Conservation (phyloP, 352 stramenopile genomes). For the Blastocystis sp. region DNA sequence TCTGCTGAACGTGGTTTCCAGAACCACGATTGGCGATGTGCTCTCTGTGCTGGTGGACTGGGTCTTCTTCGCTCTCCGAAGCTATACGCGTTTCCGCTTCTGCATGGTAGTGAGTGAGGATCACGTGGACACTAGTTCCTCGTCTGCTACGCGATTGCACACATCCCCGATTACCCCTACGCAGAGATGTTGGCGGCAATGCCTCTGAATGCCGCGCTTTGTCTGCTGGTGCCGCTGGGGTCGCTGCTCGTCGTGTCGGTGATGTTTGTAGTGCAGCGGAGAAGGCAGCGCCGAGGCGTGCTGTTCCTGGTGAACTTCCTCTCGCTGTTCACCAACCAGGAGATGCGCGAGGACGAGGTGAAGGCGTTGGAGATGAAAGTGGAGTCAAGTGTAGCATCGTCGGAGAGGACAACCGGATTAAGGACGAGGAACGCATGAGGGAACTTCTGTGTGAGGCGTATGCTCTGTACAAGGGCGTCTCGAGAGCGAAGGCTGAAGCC, state of each 20-base stretch:
- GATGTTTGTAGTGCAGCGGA: background rate
- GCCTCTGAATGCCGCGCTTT: background rate
- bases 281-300: background rate
- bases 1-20: background rate
- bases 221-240: background rate
- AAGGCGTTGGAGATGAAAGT: background rate
- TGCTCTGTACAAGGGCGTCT: background rate
- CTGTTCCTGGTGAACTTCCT: slow-evolving; percentile 48
- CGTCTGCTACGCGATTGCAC: background rate
- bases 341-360: slow-evolving; percentile 17
- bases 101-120: background rate
- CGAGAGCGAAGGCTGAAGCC: background rate
- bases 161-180: background rate
- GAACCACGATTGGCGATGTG: background rate
- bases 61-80: background rate
- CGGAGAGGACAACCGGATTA: background rate
- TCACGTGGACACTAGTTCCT: background rate
- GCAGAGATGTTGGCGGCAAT: background rate
- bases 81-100: background rate
- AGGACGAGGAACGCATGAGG: slow-evolving; percentile 10
- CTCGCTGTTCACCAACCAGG: slow-evolving; percentile 33
- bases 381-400: background rate
- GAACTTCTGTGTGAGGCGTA: background rate
- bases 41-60: background rate
- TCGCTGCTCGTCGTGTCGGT: background rate